Evolutionary conservation across 805 yeast genomes (phyloP), one percentile per base, ranked within the genome.

Genomic region (Pichia nanzhaoensis): DNA sequence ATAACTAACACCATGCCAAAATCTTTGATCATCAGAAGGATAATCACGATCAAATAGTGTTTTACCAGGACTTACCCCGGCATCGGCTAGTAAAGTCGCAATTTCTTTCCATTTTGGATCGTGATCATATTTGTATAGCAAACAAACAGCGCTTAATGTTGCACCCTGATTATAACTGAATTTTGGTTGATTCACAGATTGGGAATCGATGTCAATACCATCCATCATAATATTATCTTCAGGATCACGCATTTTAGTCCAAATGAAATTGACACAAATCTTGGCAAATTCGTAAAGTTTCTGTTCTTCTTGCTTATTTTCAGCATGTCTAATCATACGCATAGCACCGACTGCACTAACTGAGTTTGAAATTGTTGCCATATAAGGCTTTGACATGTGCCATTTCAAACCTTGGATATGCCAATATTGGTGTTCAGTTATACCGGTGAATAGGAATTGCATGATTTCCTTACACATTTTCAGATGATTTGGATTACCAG

Each of bases 121-220:
- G 17, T 67, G 59, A 37, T 84, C 82, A 48, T 65, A 63, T 41
- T 66, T 65, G 52, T 71, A 80, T 53, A 81, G 60, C 53, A 69
- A 60, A 14, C 75, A 61, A 8, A 76, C 69, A 1, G 81, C 77
- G 10, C 81, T 73, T 30, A 82, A 54, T 0, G 87, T 77, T 10
- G 82, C 73, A 19, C 89, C 89, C 10, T 77, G 73, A 62, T 82
- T 82, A 60, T 82, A 82, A 5, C 85, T 73, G 75, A 80, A 78
- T 62, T 82, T 80, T 54, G 70, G 69, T 17, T 67, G 68, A 53
- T 78, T 75, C 10, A 69, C 66, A 21, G 63, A 56, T 35, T 66
- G 66, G 5, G 65, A 61, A 36, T 70, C 70, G 39, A 66, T 72
- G 48, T 71, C 77, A 37, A 77, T 65, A 34, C 89, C 89, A 59